Percentiles rank a stretch among this genome's conserved stretches.
phyloP scores from a whole-genome alignment of 768 basidiomycete genomes.

The Pleurotus ostreatus region DNA sequence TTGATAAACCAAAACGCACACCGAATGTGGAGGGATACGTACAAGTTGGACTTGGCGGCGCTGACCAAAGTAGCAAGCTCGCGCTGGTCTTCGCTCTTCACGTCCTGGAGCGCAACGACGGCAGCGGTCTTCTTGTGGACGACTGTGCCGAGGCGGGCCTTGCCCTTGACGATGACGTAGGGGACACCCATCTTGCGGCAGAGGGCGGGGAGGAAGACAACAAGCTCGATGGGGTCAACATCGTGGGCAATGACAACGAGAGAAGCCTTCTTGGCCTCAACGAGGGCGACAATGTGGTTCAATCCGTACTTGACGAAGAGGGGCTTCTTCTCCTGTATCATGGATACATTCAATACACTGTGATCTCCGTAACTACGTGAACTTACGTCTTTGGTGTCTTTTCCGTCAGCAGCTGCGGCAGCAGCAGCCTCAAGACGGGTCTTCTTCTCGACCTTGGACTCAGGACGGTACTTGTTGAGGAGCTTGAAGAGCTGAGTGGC shows the following conservation, averaged over 20 bases:
- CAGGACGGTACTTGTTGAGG: conserved; percentile 94
- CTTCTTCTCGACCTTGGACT: conserved; percentile 97
- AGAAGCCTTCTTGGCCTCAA: conserved; percentile 96
- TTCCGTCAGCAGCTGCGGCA: conserved; percentile 75
- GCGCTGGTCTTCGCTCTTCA: conserved; percentile 89
- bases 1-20: conserved; percentile 4
- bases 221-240: conserved; percentile 98
- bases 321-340: conserved; percentile 84
- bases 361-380: neutral
- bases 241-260: conserved; percentile 96
- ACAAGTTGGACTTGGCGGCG: conserved; percentile 98
- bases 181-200: conserved; percentile 99
- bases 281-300: conserved; percentile 93
- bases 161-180: conserved; percentile 97
- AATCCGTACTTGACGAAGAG: conserved; percentile 94
- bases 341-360: neutral
- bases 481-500: conserved; percentile 98
- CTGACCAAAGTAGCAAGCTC: conserved; percentile 90
- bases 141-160: conserved; percentile 96
- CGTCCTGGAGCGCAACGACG: conserved; percentile 88
- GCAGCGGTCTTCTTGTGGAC: conserved; percentile 99
- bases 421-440: conserved; percentile 79
- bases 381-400: conserved; percentile 56
- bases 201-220: conserved; percentile 95
- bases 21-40: conserved; percentile 28